phyloP scores from a whole-genome alignment of 441 rosid species.

The Syzygium malaccense region DNA sequence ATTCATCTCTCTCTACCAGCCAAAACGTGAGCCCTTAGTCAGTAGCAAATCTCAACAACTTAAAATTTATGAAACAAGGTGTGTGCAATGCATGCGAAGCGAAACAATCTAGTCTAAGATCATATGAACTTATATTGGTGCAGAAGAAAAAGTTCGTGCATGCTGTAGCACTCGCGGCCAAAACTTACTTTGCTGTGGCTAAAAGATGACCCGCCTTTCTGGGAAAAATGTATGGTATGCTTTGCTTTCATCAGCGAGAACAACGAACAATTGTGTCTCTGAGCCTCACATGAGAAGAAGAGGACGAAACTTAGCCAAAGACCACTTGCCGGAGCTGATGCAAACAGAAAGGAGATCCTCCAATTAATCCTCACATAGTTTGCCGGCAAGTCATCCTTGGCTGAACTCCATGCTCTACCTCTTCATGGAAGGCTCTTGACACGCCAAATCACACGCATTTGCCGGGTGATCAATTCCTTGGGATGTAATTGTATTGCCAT shows the following conservation, averaged over 20 bases:
- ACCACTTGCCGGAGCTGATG: background rate
- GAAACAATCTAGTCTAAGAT: background rate
- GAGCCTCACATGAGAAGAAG: background rate
- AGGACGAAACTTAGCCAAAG: background rate
- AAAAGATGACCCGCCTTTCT: background rate
- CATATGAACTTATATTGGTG: background rate
- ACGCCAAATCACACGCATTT: background rate
- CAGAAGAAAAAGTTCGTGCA: background rate
- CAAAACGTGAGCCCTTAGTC: background rate
- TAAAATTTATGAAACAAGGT: background rate
- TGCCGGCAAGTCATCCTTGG: conserved; percentile 8
- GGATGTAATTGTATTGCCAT: background rate
- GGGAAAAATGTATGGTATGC: background rate
- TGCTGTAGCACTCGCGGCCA: background rate
- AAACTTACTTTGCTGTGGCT: background rate
- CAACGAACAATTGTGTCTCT: background rate
- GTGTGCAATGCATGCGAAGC: background rate
- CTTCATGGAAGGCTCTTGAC: conserved; percentile 17
- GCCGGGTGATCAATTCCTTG: background rate
- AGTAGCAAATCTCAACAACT: background rate
- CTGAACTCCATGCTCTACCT: conserved; percentile 16
- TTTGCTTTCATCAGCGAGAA: background rate
- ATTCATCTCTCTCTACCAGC: background rate
- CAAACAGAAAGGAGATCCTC: background rate
- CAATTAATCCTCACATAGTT: background rate